Evolutionary conservation across 2,329 filamentous ascomycete genomes (phyloP).

Genomic region (Eurotiales sp.): DNA sequence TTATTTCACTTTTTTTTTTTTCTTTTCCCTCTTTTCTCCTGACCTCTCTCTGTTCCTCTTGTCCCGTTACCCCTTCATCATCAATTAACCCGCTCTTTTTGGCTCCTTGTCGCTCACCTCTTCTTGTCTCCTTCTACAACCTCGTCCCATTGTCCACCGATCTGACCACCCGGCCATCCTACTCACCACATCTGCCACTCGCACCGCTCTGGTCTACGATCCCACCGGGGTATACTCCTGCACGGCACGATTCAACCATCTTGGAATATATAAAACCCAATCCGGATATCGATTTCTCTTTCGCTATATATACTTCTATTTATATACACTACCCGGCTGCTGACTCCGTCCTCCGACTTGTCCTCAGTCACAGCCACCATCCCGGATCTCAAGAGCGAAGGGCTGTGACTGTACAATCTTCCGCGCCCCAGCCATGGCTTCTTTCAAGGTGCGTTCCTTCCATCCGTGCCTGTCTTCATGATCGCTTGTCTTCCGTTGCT

Average conservation of each 20-base stretch:
- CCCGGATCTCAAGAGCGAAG: conserved; percentile 5
- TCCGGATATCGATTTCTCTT: no score
- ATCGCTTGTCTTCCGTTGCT: background rate
- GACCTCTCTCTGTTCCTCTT: conserved; percentile 14
- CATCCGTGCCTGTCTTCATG: background rate
- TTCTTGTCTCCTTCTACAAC: background rate
- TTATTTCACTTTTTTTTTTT: conserved; percentile 14
- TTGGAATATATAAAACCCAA: background rate
- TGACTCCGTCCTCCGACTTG: background rate
- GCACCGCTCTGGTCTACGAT: no score
- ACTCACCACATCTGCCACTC: background rate
- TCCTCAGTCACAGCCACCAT: conserved; percentile 13
- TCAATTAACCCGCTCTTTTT: conserved; percentile 7
- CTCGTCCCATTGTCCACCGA: background rate
- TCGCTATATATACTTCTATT: background rate
- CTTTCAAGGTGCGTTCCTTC: conserved; percentile 33
- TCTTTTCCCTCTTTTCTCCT: background rate
- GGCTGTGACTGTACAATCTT: conserved; percentile 24
- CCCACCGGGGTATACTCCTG: no score
- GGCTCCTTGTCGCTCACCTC: background rate
- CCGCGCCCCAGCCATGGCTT: conserved; percentile 31
- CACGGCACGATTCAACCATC: background rate
- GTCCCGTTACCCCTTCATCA: conserved; percentile 15
- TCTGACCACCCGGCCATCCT: background rate
- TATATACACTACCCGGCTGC: conserved; percentile 13